Conservation (phyloP, 768 basidiomycete genomes). For the Hygrocybe punicea region DNA sequence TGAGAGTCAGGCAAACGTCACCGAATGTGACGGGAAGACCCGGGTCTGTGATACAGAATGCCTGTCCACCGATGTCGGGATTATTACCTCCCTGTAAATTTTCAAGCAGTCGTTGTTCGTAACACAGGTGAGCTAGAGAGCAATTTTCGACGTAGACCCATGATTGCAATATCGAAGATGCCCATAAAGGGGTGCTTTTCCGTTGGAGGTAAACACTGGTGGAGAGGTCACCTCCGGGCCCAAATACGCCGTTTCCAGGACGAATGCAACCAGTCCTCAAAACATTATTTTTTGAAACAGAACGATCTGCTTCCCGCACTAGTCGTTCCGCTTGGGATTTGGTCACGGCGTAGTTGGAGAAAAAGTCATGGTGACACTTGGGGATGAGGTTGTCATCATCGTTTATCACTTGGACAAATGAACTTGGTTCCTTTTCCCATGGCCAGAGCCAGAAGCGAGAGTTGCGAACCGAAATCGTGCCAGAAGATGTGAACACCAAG, state of each 20-base stretch:
- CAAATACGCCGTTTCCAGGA: conserved; percentile 77
- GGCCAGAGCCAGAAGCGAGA: conserved; percentile 69
- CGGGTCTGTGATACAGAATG: conserved; percentile 64
- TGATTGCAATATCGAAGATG: conserved; percentile 53
- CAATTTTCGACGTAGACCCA: conserved; percentile 77
- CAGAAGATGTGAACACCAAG: conserved; percentile 73
- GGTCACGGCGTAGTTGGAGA: conserved; percentile 74
- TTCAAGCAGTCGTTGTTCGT: conserved; percentile 69
- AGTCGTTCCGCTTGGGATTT: conserved; percentile 56
- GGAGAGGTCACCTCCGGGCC: conserved; percentile 69
- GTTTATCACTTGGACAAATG: conserved; percentile 59
- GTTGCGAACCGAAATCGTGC: conserved; percentile 55
- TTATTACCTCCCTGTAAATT: conserved; percentile 28
- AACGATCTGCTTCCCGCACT: conserved; percentile 39
- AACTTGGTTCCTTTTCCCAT: conserved; percentile 59
- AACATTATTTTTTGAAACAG: conserved; percentile 25
- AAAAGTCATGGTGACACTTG: conserved; percentile 56
- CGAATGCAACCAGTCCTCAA: conserved; percentile 71
- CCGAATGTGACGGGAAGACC: conserved; percentile 61
- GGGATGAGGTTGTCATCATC: conserved; percentile 57
- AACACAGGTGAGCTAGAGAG: conserved; percentile 65
- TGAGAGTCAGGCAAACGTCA: conserved; percentile 56
- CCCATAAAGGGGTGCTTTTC: conserved; percentile 62
- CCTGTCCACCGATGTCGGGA: conserved; percentile 72
- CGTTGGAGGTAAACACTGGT: conserved; percentile 62